A percentile compares a stretch with the other conserved stretches of the same genome.
phyloP scores from a whole-genome alignment of 371 early-diverging fungal genomes.

The Mortierella sp. region DNA sequence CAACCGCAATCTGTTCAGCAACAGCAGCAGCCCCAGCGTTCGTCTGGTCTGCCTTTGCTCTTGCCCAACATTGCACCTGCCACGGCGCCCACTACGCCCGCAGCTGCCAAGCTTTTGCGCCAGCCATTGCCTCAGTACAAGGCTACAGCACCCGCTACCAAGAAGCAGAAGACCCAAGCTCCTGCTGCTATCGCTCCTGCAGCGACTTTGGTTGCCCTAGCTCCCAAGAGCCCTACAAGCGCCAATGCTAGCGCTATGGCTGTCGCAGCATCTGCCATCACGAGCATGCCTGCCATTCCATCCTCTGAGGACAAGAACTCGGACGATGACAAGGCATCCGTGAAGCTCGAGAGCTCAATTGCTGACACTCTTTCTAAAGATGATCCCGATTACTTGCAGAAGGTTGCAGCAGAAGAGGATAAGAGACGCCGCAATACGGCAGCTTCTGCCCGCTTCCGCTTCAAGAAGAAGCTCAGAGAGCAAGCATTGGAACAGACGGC shows the following conservation, averaged over 20 bases:
- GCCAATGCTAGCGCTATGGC: constrained; percentile 41
- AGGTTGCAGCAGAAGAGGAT: constrained; percentile 70
- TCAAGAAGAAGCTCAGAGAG: constrained; percentile 93
- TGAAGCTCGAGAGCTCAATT: constrained; percentile 15
- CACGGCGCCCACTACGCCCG: constrained; percentile 58
- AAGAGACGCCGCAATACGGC: constrained; percentile 94
- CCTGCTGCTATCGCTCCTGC: constrained; percentile 26
- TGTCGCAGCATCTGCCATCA: constrained; percentile 28
- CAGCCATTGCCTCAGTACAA: constrained; percentile 55
- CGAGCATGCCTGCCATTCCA: constrained; percentile 1
- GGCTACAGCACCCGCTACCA: constrained; percentile 23
- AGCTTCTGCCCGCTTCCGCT: constrained; percentile 94
- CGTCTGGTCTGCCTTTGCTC: constrained; percentile 51
- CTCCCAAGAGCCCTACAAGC: constrained; percentile 48
- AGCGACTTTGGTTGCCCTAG: constrained; percentile 16
- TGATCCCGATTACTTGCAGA: constrained; percentile 37
- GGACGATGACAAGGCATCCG: constrained; percentile 7
- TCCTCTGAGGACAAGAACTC: constrained; percentile 19
- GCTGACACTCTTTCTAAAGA: constrained; percentile 37
- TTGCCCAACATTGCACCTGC: constrained; percentile 56
- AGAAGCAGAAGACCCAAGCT: constrained; percentile 33
- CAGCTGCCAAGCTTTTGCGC: constrained; percentile 57
- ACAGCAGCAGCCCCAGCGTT: constrained; percentile 45
- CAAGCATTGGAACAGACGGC: constrained; percentile 87
- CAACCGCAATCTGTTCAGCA: constrained; percentile 54